phyloP scores from a whole-genome alignment of 2,329 filamentous ascomycete genomes.

The Microcyclosporella mali region DNA sequence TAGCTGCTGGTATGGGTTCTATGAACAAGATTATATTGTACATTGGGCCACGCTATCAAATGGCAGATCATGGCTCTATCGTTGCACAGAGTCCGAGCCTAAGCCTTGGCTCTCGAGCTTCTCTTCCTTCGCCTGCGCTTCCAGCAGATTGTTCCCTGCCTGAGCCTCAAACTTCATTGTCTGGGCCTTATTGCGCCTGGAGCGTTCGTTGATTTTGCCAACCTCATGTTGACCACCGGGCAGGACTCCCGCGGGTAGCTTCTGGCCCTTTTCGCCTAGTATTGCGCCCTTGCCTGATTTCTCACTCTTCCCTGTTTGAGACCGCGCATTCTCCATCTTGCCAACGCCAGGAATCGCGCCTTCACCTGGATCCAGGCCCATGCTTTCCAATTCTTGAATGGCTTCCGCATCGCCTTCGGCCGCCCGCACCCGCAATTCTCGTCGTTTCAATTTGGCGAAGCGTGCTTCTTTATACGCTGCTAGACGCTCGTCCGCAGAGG shows the following conservation, averaged over 20 bases:
- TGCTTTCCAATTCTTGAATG: constrained; percentile 21
- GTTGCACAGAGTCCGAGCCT: constrained; percentile 13
- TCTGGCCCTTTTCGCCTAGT: constrained; percentile 29
- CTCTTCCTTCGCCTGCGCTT: constrained; percentile 25
- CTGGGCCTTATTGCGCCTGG: constrained; percentile 25
- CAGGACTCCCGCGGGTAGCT: constrained; percentile 29
- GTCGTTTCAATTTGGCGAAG: constrained; percentile 49
- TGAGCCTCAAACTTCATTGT: constrained; percentile 24
- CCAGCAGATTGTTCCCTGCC: constrained; percentile 21
- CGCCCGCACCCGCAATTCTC: constrained; percentile 24
- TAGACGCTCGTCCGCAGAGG: constrained; percentile 57
- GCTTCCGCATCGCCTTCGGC: constrained; percentile 27
- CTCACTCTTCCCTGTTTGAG: constrained; percentile 15
- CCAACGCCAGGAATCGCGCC: constrained; percentile 26
- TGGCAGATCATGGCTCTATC: constrained; percentile 3
- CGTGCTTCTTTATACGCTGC: constrained; percentile 50
- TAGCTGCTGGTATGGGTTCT: too few species aligned
- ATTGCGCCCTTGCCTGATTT: constrained; percentile 19
- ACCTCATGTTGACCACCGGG: constrained; percentile 28
- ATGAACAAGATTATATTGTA: constrained; percentile 2
- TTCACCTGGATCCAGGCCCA: constrained; percentile 26
- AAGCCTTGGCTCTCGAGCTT: constrained; percentile 17
- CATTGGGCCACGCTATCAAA: not conserved
- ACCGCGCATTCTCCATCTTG: constrained; percentile 22
- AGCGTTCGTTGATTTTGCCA: constrained; percentile 26